Evolutionary conservation across 805 yeast species (phyloP).

Genomic region (Schwanniomyces sp.): DNA sequence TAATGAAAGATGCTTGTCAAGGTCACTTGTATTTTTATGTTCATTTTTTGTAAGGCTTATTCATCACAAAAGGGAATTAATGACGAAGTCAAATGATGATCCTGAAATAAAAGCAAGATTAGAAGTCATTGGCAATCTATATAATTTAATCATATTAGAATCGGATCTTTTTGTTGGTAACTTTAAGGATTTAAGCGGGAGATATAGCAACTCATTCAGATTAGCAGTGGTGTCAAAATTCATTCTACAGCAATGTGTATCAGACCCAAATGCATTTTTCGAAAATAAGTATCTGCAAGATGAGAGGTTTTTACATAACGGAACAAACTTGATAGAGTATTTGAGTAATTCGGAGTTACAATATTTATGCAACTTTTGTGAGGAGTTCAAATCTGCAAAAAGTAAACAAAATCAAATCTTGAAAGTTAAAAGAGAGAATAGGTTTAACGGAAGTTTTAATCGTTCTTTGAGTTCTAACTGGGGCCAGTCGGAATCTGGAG

Average conservation of each 20-base stretch:
- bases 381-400: conserved; percentile 39
- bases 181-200: conserved; percentile 35
- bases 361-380: conserved; percentile 35
- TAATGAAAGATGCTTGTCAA: conserved; percentile 40
- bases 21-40: conserved; percentile 38
- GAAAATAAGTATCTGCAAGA: conserved; percentile 24
- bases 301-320: conserved; percentile 29
- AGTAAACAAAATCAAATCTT: conserved; percentile 17
- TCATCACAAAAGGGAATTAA: conserved; percentile 34
- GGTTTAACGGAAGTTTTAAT: not conserved
- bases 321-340: conserved; percentile 39
- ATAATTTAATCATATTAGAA: conserved; percentile 31
- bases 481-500: not conserved
- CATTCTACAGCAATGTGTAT: conserved; percentile 41
- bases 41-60: conserved; percentile 39
- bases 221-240: conserved; percentile 41
- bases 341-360: conserved; percentile 35
- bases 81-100: conserved; percentile 15
- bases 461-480: not conserved
- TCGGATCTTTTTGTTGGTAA: conserved; percentile 45
- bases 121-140: conserved; percentile 31
- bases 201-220: conserved; percentile 40
- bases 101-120: conserved; percentile 19
- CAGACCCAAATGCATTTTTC: conserved; percentile 36
- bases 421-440: not conserved